phyloP scores from a whole-genome alignment of 805 yeast species.

The Candida tibetensis region DNA sequence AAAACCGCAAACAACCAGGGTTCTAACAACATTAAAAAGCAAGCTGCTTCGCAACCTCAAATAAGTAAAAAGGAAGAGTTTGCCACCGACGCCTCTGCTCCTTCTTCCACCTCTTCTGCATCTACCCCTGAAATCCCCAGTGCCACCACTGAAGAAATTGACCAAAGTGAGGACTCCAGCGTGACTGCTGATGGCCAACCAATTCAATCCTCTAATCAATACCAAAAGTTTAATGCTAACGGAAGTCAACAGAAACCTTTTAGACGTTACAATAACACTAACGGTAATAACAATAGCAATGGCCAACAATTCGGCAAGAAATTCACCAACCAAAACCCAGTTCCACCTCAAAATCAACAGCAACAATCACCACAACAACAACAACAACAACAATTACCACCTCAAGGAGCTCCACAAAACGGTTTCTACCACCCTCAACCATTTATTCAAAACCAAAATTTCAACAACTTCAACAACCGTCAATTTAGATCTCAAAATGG shows the following conservation, averaged over 20 bases:
- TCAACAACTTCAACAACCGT: constrained; percentile 26
- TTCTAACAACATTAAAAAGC: constrained; percentile 3
- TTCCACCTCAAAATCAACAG: constrained; percentile 14
- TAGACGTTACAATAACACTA: constrained; percentile 26
- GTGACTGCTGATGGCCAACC: constrained; percentile 6
- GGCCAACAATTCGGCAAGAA: constrained; percentile 18
- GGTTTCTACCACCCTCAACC: constrained; percentile 36
- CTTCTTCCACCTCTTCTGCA: constrained; percentile 3
- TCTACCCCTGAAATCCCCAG: constrained; percentile 1
- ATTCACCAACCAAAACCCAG: constrained; percentile 17
- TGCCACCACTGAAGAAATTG: constrained; percentile 1
- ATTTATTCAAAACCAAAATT: constrained; percentile 21
- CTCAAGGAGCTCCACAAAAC: constrained; percentile 10
- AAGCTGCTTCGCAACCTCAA: constrained; percentile 4
- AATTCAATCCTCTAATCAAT: constrained; percentile 10
- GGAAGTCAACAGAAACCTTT: constrained; percentile 22
- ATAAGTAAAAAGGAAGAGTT: constrained; percentile 10
- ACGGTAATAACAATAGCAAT: constrained; percentile 12
- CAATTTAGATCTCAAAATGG: constrained; percentile 22
- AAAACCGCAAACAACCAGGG: constrained; percentile 14
- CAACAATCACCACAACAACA: constrained; percentile 17
- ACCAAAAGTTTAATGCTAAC: constrained; percentile 11
- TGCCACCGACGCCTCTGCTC: constrained; percentile 1
- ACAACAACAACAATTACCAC: constrained; percentile 14
- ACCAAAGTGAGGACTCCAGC: constrained; percentile 5